These are phyloP conservation scores for Trifolium subterraneum DNA, from an alignment of 306 rosid genomes.

Conservation along the genomic window DNA sequence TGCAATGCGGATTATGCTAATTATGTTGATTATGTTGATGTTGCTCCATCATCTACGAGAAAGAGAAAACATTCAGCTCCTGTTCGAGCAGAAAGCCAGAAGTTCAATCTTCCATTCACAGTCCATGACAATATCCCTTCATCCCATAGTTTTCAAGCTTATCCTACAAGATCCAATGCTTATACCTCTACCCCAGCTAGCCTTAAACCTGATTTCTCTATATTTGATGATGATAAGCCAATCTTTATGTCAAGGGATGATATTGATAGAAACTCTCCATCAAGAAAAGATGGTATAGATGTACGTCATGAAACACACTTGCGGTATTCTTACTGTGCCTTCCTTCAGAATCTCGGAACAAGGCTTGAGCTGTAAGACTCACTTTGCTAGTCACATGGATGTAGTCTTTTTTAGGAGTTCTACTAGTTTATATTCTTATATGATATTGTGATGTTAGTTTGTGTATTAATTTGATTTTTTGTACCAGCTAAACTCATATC, in stretches of 20 bases:
- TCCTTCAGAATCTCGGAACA: conserved; percentile 89
- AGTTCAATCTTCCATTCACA: conserved; percentile 55
- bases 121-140: conserved; percentile 50
- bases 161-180: conserved; percentile 54
- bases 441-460: conserved; percentile 1
- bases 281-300: conserved; percentile 95
- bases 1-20: conserved; percentile 43
- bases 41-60: conserved; percentile 56
- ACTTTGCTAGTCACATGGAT: conserved; percentile 1
- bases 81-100: conserved; percentile 66
- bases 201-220: conserved; percentile 61
- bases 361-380: conserved; percentile 86
- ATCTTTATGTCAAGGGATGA: conserved; percentile 89
- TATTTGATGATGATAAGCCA: conserved; percentile 76
- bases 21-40: conserved; percentile 51
- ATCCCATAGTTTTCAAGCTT: conserved; percentile 44
- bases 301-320: conserved; percentile 78
- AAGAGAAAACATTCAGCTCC: conserved; percentile 78
- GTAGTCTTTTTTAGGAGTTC: background rate
- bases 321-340: conserved; percentile 94
- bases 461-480: conserved; percentile 13
- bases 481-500: conserved; percentile 24
- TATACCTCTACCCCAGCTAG: conserved; percentile 59
- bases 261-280: conserved; percentile 93
- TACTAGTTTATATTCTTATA: background rate